Evolutionary conservation across 352 stramenopile genomes (phyloP).

Genomic region (Globisporangium spiculum): DNA sequence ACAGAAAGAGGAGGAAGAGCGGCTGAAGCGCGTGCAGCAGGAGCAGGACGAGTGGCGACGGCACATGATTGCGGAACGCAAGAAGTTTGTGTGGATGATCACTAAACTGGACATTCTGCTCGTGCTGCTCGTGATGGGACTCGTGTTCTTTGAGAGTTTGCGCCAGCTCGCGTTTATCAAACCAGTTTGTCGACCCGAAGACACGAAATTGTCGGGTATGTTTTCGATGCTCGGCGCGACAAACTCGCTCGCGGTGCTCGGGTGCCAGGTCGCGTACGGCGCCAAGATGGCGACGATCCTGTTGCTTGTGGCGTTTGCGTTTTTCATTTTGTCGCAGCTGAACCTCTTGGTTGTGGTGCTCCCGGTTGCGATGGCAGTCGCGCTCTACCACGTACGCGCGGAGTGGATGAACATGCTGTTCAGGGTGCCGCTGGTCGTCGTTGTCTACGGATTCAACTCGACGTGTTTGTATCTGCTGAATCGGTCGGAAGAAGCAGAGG

Average conservation of each 20-base stretch:
- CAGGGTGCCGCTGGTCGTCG: constrained; percentile 52
- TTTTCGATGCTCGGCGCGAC: constrained; percentile 51
- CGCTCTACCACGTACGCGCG: constrained; percentile 61
- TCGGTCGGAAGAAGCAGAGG: constrained; percentile 17
- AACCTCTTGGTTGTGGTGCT: constrained; percentile 61
- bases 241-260: constrained; percentile 57
- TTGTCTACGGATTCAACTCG: constrained; percentile 78
- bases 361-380: constrained; percentile 36
- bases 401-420: constrained; percentile 86
- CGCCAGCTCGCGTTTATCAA: constrained; percentile 59
- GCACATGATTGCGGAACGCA: constrained; percentile 30
- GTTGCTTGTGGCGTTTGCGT: constrained; percentile 32
- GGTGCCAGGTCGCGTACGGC: constrained; percentile 68
- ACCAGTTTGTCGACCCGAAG: constrained; percentile 45
- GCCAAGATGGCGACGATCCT: constrained; percentile 60
- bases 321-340: constrained; percentile 64
- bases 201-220: constrained; percentile 47
- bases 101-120: constrained; percentile 74
- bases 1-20: constrained; percentile 46
- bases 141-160: constrained; percentile 78
- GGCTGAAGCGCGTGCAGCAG: constrained; percentile 25
- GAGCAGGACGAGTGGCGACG: constrained; percentile 33
- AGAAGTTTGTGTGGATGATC: constrained; percentile 56
- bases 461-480: constrained; percentile 56
- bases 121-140: constrained; percentile 65